Evolutionary conservation across 495 filamentous ascomycete species (phyloP), one percentile per base, ranked within the genome.

Genomic region (Cercophora scortea): DNA sequence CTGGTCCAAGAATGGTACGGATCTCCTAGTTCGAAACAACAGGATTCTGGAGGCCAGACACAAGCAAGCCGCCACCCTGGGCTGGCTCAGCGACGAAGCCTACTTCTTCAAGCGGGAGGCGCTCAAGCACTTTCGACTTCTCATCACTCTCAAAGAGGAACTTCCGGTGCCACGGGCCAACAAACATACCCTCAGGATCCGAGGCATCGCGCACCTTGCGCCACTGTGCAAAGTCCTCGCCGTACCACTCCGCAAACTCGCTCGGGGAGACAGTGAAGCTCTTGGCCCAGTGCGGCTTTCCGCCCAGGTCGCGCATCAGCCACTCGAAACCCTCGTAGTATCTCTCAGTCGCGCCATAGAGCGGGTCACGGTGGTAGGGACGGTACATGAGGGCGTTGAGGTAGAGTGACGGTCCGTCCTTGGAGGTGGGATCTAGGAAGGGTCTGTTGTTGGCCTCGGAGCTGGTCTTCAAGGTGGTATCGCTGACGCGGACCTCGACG

Each of bases 261-360:
- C 76, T 73, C 8, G 77, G 74, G 1, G 71, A 69, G 13, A 79
- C 77, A 32, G 73, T 71, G 68, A 95, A 97, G 61, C 95, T 96
- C 78, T 98, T 98, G 7, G 94, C 93, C 90, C 93, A 98, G 68
- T 98, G 93, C 34, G 93, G 93, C 45, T 78, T 76, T n/a, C 89
- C 93, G 50, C 87, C 89, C 51, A 95, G 70, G 47, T 96, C 88
- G 35, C 83, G 83, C 93, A 97, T 97, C 45, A 98, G 82, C 75
- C 83, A 93, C 73, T 98, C 93, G 55, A 98, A 96, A 1, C 89
- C 93, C 64, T 88, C 75, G 65, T 96, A 97, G 69, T 95, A 98
- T 32, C 90, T 79, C 51, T 79, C 55, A 13, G 61, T 64, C 17
- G 61, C 72, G 47, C 69, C 75, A 65, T 86, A 86, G 2, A 89